Percentiles rank a stretch among this genome's conserved stretches.
Evolutionary conservation across 148 eudicot genomes (phyloP).

Genomic region (Limonium bicolor): DNA sequence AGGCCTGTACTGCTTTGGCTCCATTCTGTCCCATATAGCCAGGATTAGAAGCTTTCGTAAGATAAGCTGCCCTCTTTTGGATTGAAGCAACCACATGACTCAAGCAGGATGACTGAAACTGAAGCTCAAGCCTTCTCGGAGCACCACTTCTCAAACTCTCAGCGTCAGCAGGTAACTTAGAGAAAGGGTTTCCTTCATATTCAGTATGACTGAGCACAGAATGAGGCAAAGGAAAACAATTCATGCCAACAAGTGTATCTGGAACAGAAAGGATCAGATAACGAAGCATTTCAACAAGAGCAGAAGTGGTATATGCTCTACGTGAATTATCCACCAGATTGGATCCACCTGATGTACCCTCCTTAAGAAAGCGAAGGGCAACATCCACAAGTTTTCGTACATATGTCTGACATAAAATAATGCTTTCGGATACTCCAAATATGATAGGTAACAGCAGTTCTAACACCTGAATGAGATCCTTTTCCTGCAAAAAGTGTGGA

Average conservation of each 20-base stretch:
- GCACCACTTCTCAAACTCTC: conserved; percentile 21
- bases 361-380: conserved; percentile 59
- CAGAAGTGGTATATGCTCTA: conserved; percentile 55
- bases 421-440: conserved; percentile 52
- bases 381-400: conserved; percentile 64
- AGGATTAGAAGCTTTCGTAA: conserved; percentile 66
- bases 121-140: conserved; percentile 33
- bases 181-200: conserved; percentile 26
- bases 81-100: conserved; percentile 56
- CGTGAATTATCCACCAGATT: conserved; percentile 63
- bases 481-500: conserved; percentile 50
- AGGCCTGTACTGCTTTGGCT: conserved; percentile 63
- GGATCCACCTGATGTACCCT: conserved; percentile 61
- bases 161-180: conserved; percentile 27
- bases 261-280: conserved; percentile 74
- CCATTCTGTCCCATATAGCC: conserved; percentile 62
- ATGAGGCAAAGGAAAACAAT: conserved; percentile 83
- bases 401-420: conserved; percentile 65
- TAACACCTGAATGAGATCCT: conserved; percentile 48
- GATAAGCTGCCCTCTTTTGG: conserved; percentile 43
- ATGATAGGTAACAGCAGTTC: conserved; percentile 81
- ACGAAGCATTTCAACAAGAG: conserved; percentile 84
- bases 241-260: conserved; percentile 90
- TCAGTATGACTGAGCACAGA: conserved; percentile 27
- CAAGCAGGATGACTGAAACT: conserved; percentile 44